phyloP scores from a whole-genome alignment of 2,329 filamentous ascomycete species.

The Pyricularia sp. region DNA sequence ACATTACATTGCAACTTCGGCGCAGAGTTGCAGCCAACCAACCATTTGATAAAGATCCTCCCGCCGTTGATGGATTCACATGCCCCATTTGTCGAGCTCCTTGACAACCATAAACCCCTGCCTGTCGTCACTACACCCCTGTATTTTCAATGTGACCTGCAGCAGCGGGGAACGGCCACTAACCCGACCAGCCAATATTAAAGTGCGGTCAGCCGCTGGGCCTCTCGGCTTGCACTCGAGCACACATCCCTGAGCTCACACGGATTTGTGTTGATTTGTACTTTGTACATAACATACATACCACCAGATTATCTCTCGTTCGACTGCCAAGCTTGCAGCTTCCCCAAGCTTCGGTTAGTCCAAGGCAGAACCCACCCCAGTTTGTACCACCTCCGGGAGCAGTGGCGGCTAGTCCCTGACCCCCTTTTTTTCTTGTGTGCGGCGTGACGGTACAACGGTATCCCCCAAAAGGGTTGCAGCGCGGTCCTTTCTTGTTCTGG shows the following conservation, averaged over 20 bases:
- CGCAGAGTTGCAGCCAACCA: neutral
- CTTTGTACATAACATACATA: neutral
- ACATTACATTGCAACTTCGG: neutral
- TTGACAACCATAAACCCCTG: neutral
- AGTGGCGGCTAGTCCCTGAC: neutral
- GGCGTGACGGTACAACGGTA: neutral
- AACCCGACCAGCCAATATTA: constrained; percentile 43
- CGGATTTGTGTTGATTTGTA: neutral
- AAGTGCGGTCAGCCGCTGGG: constrained; percentile 35
- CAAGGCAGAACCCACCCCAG: neutral
- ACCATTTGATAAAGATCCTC: neutral
- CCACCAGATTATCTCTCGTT: neutral
- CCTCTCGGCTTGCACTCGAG: constrained; percentile 10
- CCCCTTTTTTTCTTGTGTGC: neutral
- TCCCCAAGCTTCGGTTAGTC: neutral
- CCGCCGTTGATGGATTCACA: neutral
- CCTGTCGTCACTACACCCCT: neutral
- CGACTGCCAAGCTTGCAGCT: neutral
- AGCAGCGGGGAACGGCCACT: constrained; percentile 27
- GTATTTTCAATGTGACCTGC: constrained; percentile 16
- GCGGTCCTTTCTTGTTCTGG: neutral
- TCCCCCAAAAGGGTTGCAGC: neutral
- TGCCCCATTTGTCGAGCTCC: neutral
- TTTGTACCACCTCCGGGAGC: neutral
- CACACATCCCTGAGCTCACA: neutral